Base-by-base conservation (phyloP, 2,329 filamentous ascomycete species). In the Aspergillus floridensis region DNA sequence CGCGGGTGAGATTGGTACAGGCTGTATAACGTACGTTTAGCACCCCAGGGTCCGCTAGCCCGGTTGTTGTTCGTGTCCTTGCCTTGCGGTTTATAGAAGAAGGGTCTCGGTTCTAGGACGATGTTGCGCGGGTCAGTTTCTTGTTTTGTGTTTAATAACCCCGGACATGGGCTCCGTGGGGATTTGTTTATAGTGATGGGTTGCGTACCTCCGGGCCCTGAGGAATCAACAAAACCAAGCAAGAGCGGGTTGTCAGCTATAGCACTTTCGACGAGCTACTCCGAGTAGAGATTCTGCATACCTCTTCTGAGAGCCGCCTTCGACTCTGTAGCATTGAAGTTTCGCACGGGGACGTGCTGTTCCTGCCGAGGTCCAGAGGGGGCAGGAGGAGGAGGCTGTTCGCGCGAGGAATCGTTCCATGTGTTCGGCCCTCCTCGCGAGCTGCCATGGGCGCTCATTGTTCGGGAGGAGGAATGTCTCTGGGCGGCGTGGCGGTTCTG, bases 311-410 rank as follows among this genome's bases (percentile, higher is more conserved):
- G 69, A 59, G 72, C 68, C 47, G 68, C 72, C 63, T 78, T 78
- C 31, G 73, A 69, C 61, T 80, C 79, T 7, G 68, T 65, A 16
- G 74, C 70, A 65, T 81, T 80, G 70, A 80, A 81, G 5, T 72
- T 74, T 22, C 70, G 69, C 24, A 79, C 74, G n/a, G 78, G 71
- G 38, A 74, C 67, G 68, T 80, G 77, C 53, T 75, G 74, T 19
- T 79, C 76, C 60, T 74, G 70, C 32, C 66, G 50, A 53, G 59
- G 64, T 19, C 62, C 63, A 21, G 62, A 56, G 24, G 59, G 38
- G 35, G 52, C 4, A 22, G 22, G 3, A 29, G 26, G 26, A 29
- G 26, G 26, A 29, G 26, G 51, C 57, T 68, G 63, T 47, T 68
- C 70, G 29, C 63, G 63, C 38, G 68, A 44, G 14, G 38, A 63